Evolutionary conservation across 208 protist species (phyloP).

Genomic region (Strigomonas galati): DNA sequence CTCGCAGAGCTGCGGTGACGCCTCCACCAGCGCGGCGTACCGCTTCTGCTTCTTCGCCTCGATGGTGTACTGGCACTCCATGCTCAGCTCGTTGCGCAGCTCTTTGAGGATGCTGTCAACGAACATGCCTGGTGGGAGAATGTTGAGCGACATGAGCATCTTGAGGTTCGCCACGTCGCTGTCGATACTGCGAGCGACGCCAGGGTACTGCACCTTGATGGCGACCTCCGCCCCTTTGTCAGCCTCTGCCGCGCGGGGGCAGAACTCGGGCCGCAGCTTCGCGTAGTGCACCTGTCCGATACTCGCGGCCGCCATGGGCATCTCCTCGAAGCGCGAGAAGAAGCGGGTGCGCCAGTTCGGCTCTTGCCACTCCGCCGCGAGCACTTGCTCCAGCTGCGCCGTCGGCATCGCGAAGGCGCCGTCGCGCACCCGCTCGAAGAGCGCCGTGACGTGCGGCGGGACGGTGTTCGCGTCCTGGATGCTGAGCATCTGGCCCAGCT

Average conservation of each 20-base stretch:
- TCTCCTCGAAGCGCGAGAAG: constrained; percentile 82
- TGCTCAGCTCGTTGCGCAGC: constrained; percentile 60
- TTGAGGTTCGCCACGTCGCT: constrained; percentile 89
- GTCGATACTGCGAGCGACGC: constrained; percentile 83
- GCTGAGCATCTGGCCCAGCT: constrained; percentile 96
- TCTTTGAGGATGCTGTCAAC: constrained; percentile 79
- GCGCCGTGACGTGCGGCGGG: constrained; percentile 58
- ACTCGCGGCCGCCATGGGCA: constrained; percentile 93
- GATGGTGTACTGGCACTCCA: constrained; percentile 68
- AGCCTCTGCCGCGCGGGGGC: constrained; percentile 63
- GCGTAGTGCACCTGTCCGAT: constrained; percentile 95
- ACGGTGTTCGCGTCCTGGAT: constrained; percentile 86
- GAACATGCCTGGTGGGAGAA: constrained; percentile 78
- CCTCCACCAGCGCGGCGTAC: constrained; percentile 44
- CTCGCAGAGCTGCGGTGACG: constrained; percentile 30
- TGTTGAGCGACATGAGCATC: constrained; percentile 65
- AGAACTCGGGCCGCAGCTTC: constrained; percentile 36
- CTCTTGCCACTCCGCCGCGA: constrained; percentile 43
- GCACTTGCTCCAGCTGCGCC: constrained; percentile 50
- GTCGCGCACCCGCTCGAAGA: constrained; percentile 84
- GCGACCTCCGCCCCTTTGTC: constrained; percentile 73
- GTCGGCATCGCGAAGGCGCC: constrained; percentile 83
- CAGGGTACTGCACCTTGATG: constrained; percentile 89
- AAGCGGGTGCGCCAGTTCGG: constrained; percentile 42
- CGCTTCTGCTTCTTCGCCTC: constrained; percentile 67